These are phyloP conservation scores for Coemansia asiatica DNA, from an alignment of 192 early-diverging fungal species.

Conservation along the genomic window DNA sequence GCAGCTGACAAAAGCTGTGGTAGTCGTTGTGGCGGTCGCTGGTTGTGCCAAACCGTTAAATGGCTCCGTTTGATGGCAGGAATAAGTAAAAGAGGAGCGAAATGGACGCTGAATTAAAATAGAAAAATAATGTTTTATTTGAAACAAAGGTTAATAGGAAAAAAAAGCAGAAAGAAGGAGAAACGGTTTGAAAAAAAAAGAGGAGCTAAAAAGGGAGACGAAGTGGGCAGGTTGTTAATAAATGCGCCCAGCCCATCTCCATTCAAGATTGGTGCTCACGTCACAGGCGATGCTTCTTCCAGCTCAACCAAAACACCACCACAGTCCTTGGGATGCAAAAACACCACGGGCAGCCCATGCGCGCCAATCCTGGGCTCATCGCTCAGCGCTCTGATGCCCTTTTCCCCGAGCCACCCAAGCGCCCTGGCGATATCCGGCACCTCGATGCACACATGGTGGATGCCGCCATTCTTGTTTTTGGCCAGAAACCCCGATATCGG, in stretches of 20 bases:
- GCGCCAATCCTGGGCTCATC: slow-evolving; percentile 81
- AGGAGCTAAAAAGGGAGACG: slow-evolving; percentile 1
- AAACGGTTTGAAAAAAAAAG: not conserved
- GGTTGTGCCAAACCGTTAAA: not conserved
- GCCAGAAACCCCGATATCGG: slow-evolving; percentile 77
- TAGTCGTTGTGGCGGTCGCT: not conserved
- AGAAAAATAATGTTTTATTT: not conserved
- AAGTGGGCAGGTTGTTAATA: too few species aligned
- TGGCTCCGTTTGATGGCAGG: not conserved
- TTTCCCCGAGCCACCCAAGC: slow-evolving; percentile 63
- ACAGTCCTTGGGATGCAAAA: slow-evolving; percentile 81
- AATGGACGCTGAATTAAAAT: not conserved
- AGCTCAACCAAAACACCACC: slow-evolving; percentile 79
- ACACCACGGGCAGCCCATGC: slow-evolving; percentile 76
- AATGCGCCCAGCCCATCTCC: too few species aligned
- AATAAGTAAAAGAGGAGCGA: not conserved
- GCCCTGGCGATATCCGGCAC: slow-evolving; percentile 70
- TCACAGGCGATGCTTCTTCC: slow-evolving; percentile 49
- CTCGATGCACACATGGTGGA: slow-evolving; percentile 83
- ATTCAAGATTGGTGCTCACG: not conserved
- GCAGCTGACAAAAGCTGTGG: not conserved
- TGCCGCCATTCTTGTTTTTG: slow-evolving; percentile 78
- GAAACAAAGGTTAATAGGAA: not conserved
- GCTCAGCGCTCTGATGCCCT: slow-evolving; percentile 65
- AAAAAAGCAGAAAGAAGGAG: not conserved